Conservation (phyloP, 495 filamentous ascomycete genomes). For the Xylaria curta region DNA sequence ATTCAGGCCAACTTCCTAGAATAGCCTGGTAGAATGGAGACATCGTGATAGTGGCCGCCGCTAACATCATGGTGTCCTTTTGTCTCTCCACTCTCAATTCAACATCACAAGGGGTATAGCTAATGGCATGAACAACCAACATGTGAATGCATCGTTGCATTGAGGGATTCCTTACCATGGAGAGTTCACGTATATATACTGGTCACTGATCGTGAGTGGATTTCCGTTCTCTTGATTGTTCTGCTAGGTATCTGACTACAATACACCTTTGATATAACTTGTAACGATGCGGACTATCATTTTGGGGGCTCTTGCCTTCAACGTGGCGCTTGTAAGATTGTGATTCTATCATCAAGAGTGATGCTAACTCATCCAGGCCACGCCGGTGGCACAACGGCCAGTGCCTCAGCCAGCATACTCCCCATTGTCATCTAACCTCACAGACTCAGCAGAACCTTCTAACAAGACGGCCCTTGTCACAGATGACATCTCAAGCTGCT, state of each 20-base stretch:
- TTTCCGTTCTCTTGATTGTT: background rate
- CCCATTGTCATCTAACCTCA: conserved; percentile 12
- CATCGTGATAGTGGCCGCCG: conserved; percentile 23
- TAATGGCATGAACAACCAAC: conserved; percentile 9
- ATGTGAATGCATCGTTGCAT: conserved; percentile 17
- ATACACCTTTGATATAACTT: background rate
- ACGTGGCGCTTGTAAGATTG: conserved; percentile 22
- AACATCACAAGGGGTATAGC: conserved; percentile 12
- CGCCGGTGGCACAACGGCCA: background rate
- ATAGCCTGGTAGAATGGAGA: conserved; percentile 10
- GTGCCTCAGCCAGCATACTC: background rate
- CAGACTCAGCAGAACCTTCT: background rate
- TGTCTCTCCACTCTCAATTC: conserved; percentile 21
- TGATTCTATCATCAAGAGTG: background rate
- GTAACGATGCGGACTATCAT: conserved; percentile 8
- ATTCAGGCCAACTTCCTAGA: conserved; percentile 21
- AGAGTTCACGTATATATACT: background rate
- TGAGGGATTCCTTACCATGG: background rate
- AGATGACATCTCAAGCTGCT: conserved; percentile 41
- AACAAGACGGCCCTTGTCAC: conserved; percentile 20
- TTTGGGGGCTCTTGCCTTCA: conserved; percentile 4
- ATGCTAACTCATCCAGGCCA: conserved; percentile 19
- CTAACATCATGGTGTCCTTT: conserved; percentile 8
- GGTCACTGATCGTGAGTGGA: background rate
- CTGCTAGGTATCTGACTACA: background rate